phyloP scores from a whole-genome alignment of 352 stramenopile species.

The Phytophthora sojae region DNA sequence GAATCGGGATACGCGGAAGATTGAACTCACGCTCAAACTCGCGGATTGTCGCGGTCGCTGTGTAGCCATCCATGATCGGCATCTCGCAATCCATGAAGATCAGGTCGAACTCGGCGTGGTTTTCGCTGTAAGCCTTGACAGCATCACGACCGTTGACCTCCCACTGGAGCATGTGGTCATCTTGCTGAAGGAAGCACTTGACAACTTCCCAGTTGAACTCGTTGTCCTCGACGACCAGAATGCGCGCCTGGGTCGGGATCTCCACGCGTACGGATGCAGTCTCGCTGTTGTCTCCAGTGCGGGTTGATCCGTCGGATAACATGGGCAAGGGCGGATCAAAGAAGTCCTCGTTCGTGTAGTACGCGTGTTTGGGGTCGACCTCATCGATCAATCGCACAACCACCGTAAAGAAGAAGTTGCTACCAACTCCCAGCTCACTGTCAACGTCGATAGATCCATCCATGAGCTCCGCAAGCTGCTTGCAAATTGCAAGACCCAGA shows the following conservation, averaged over 20 bases:
- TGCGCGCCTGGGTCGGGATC: slow-evolving; percentile 54
- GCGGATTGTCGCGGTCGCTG: slow-evolving; percentile 59
- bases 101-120: slow-evolving; percentile 60
- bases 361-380: slow-evolving; percentile 39
- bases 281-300: slow-evolving; percentile 46
- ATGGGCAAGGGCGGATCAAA: slow-evolving; percentile 36
- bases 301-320: slow-evolving; percentile 19
- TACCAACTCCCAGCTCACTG: slow-evolving; percentile 69
- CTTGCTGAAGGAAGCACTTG: slow-evolving; percentile 73
- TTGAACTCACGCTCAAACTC: slow-evolving; percentile 57
- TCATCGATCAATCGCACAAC: slow-evolving; percentile 66
- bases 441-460: slow-evolving; percentile 85
- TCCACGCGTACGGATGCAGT: slow-evolving; percentile 23
- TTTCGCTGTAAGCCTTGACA: slow-evolving; percentile 57
- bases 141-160: slow-evolving; percentile 66
- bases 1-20: slow-evolving; percentile 62
- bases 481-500: slow-evolving; percentile 85
- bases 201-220: slow-evolving; percentile 81
- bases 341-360: slow-evolving; percentile 61
- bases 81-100: slow-evolving; percentile 85
- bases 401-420: slow-evolving; percentile 84
- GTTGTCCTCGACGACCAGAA: slow-evolving; percentile 76
- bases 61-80: slow-evolving; percentile 81
- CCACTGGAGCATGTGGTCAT: slow-evolving; percentile 68
- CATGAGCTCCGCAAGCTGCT: slow-evolving; percentile 88